Percentiles rank a stretch among this genome's conserved stretches.
phyloP scores from a whole-genome alignment of 148 eudicot species.

The Rhododendron simsii region DNA sequence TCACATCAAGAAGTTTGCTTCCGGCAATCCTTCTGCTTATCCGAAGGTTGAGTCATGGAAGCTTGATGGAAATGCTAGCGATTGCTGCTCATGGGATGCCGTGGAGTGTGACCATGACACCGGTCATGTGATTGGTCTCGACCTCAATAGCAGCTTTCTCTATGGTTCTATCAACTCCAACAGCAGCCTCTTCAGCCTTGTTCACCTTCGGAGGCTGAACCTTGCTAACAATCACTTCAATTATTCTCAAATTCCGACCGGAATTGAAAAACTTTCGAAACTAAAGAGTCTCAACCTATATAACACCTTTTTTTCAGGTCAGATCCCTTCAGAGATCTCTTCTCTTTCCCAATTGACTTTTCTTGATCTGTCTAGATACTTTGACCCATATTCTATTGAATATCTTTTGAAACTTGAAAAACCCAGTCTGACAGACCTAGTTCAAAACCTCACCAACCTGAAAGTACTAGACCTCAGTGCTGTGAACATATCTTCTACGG shows the following conservation, averaged over 20 bases:
- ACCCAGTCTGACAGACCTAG: not conserved
- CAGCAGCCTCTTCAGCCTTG: constrained; percentile 12
- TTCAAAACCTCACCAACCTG: constrained; percentile 22
- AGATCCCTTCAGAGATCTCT: not conserved
- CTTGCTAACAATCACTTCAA: constrained; percentile 31
- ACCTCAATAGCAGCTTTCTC: constrained; percentile 5
- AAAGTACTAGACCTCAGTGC: constrained; percentile 6
- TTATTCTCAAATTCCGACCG: constrained; percentile 14
- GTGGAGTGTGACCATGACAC: not conserved
- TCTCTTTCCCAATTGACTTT: not conserved
- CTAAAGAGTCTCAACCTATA: not conserved
- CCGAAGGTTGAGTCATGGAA: not conserved
- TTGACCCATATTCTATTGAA: not conserved
- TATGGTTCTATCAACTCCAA: constrained; percentile 19
- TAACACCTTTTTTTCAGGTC: not conserved
- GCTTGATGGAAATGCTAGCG: not conserved
- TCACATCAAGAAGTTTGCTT: not conserved
- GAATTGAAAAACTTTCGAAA: not conserved
- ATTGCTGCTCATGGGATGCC: constrained; percentile 27
- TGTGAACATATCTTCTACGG: constrained; percentile 21
- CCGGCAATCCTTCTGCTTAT: not conserved
- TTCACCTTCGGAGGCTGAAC: constrained; percentile 27
- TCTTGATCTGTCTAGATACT: not conserved
- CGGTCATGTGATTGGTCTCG: not conserved
- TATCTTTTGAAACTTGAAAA: not conserved